These are phyloP conservation scores for Pythium biforme DNA, from an alignment of 352 stramenopile genomes.

Conservation along the genomic window DNA sequence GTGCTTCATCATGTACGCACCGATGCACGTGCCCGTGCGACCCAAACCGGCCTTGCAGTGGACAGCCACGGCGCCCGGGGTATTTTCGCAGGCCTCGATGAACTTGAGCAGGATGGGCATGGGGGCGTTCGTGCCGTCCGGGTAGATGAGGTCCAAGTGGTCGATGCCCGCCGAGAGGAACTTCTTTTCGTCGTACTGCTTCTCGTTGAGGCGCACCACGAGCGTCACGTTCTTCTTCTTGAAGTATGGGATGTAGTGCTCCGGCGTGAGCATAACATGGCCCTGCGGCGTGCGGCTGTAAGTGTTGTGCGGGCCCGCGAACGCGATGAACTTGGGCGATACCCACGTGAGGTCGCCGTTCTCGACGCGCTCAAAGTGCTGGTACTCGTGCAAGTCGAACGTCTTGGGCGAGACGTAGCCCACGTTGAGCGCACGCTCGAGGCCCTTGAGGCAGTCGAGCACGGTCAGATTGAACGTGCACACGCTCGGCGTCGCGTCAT, in stretches of 20 bases:
- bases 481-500: slow-evolving; percentile 84
- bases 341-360: slow-evolving; percentile 96
- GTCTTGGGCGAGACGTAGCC: slow-evolving; percentile 82
- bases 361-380: slow-evolving; percentile 94
- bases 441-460: slow-evolving; percentile 85
- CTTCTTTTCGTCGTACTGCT: slow-evolving; percentile 86
- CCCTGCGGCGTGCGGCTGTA: slow-evolving; percentile 72
- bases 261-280: slow-evolving; percentile 86
- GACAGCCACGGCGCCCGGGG: slow-evolving; percentile 36
- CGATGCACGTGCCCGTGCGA: slow-evolving; percentile 94
- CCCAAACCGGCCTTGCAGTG: slow-evolving; percentile 97
- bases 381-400: slow-evolving; percentile 93
- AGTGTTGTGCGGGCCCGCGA: slow-evolving; percentile 89
- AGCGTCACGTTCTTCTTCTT: slow-evolving; percentile 85
- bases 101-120: slow-evolving; percentile 77
- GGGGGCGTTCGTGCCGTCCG: slow-evolving; percentile 90
- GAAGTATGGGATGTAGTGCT: slow-evolving; percentile 95
- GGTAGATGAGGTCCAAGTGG: slow-evolving; percentile 91
- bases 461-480: slow-evolving; percentile 91
- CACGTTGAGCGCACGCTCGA: slow-evolving; percentile 75
- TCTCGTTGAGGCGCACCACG: slow-evolving; percentile 94
- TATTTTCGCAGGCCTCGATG: slow-evolving; percentile 67
- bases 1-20: slow-evolving; percentile 97
- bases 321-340: slow-evolving; percentile 91
- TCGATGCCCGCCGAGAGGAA: slow-evolving; percentile 88